Percentiles rank a stretch among this genome's conserved stretches.
These are phyloP conservation scores for Lycium ferocissimum DNA, from an alignment of 257 asterid species.

Conservation along the genomic window DNA sequence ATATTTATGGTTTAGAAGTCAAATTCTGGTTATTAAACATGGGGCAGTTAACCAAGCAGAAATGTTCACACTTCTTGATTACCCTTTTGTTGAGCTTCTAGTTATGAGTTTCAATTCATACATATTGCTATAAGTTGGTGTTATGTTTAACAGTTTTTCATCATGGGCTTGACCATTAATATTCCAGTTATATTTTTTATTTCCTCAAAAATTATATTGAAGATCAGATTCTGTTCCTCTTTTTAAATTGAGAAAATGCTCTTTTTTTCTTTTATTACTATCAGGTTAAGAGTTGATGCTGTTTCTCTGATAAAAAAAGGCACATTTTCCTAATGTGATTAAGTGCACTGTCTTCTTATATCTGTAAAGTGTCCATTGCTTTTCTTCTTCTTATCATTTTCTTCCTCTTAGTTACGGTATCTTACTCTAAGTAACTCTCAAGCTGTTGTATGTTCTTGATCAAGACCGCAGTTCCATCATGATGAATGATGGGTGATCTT, in stretches of 20 bases:
- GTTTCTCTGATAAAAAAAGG: not conserved
- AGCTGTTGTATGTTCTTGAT: not conserved
- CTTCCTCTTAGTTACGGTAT: constrained; percentile 11
- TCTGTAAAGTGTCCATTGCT: not conserved
- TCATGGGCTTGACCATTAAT: constrained; percentile 7
- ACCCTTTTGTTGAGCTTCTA: not conserved
- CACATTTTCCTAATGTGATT: not conserved
- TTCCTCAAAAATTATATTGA: constrained; percentile 6
- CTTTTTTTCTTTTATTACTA: not conserved
- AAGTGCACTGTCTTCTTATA: not conserved
- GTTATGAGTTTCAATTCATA: constrained; percentile 14
- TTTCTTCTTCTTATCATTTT: not conserved
- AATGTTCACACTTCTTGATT: not conserved
- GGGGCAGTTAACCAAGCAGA: constrained; percentile 8
- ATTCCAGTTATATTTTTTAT: not conserved
- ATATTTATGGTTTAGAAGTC: constrained; percentile 21
- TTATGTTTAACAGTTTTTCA: not conserved
- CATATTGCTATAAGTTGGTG: not conserved
- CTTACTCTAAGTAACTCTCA: not conserved
- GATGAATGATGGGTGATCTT: not conserved
- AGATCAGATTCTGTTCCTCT: not conserved
- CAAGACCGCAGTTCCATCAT: not conserved
- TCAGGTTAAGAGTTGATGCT: constrained; percentile 4
- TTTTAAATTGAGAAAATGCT: not conserved
- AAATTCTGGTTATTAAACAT: not conserved